Percentiles rank a stretch among this genome's conserved stretches.
phyloP scores from a whole-genome alignment of 148 eudicot genomes.

The Amaranthus palmeri region DNA sequence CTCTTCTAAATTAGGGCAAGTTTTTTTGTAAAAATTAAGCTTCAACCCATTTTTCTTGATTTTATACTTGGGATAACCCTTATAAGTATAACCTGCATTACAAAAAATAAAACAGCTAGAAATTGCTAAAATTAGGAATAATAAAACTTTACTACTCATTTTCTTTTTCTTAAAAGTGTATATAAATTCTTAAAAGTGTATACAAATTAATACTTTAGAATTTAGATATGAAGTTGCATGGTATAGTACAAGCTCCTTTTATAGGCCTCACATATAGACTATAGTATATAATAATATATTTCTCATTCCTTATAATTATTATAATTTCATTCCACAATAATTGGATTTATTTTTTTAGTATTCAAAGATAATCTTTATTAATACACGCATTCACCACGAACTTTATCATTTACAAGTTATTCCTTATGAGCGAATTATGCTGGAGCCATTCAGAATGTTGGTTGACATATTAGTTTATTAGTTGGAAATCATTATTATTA shows the following conservation, averaged over 20 bases:
- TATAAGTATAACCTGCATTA: constrained; percentile 8
- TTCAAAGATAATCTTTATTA: too few relatives aligned
- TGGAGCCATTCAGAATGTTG: not conserved
- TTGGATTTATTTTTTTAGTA: too few relatives aligned
- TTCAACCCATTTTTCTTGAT: not conserved
- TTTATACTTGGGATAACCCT: not conserved
- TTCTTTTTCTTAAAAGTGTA: not conserved
- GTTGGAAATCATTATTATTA: too few relatives aligned
- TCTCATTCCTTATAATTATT: too few relatives aligned
- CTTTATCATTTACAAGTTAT: too few relatives aligned
- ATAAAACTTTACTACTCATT: constrained; percentile 1
- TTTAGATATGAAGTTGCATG: too few relatives aligned
- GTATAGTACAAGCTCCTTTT: too few relatives aligned
- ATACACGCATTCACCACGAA: too few relatives aligned
- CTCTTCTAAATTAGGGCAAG: constrained; percentile 13
- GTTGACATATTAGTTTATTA: not conserved
- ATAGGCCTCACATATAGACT: too few relatives aligned
- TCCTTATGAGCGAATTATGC: not conserved
- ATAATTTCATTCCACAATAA: too few relatives aligned
- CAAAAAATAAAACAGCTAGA: not conserved
- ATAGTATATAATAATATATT: too few relatives aligned
- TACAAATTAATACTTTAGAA: not conserved
- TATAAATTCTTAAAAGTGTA: not conserved
- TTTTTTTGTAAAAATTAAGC: constrained; percentile 13
- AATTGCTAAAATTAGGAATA: constrained; percentile 7